Base-by-base conservation (phyloP, 2,329 filamentous ascomycete genomes). In the Aspergillus nomiae region DNA sequence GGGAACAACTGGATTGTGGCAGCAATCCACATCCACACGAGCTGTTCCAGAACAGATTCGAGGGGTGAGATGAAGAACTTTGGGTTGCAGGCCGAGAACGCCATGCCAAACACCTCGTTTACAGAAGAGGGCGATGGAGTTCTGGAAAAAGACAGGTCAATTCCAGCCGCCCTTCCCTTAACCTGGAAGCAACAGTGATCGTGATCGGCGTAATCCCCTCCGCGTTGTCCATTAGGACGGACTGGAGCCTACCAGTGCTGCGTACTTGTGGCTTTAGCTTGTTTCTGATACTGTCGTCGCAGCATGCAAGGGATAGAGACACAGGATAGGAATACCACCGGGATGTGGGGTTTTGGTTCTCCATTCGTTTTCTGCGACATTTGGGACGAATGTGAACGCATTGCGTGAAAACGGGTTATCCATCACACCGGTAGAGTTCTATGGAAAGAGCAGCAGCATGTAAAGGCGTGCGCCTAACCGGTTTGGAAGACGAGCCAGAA, bases 131-230 rank as follows among this genome's bases (percentile, higher is more conserved):
- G 41, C 36, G 67, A 69, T 69, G 58, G 56, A 62, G 60, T 70
- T 70, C 68, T 70, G 65, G 68, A 70, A 70, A 59, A 10, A 61
- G 68, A 67, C 61, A 61, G 60, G 63, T 67, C 65, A 36, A 59
- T 59, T 64, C 36, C 16, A 58, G 53, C 41, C 30, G 51, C 51
- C 51, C 51, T 55, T 26, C 21, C 32, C 12, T 38, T 14, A 56
- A 16, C 46, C 50, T 53, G 50, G 48, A 54, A 59, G 46, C 60
- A 59, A 59, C 11, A 60, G 28, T 24, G 58, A 51, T 54, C 58
- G 60, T 53, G 64, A 64, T 68, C 64, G 66, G 56, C 67, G 50
- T 54, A 58, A 63, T 65, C 51, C 58, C 61, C 58, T 58, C 50
- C 63, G 43, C 58, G 51, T 56, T 57, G 58, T 45, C 21, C 41